These are phyloP conservation scores for Farysia itapuensis DNA, from an alignment of 1,284 basidiomycete species.

Conservation along the genomic window DNA sequence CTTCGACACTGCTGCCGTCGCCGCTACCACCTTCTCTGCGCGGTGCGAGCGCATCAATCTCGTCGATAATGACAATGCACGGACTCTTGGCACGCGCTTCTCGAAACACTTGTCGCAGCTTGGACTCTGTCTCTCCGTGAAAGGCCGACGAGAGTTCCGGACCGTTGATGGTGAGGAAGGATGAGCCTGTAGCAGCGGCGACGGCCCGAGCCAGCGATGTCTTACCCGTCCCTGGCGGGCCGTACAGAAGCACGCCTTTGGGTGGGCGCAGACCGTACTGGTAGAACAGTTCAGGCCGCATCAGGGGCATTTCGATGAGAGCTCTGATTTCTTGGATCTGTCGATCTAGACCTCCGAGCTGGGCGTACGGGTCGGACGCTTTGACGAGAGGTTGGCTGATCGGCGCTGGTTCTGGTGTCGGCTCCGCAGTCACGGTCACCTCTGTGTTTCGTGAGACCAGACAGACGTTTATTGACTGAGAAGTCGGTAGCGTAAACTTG, in stretches of 20 bases:
- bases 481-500: conserved; percentile 55
- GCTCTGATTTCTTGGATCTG: conserved; percentile 88
- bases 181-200: conserved; percentile 45
- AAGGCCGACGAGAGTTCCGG: conserved; percentile 92
- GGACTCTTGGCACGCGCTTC: conserved; percentile 80
- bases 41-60: conserved; percentile 93
- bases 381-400: background rate
- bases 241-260: conserved; percentile 56
- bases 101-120: conserved; percentile 82
- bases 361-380: conserved; percentile 63
- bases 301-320: conserved; percentile 91
- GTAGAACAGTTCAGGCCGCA: conserved; percentile 82
- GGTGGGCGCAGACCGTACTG: conserved; percentile 70
- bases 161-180: conserved; percentile 72
- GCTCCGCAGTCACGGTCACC: conserved; percentile 24
- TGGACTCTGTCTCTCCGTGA: conserved; percentile 93
- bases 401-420: background rate
- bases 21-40: conserved; percentile 82
- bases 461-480: conserved; percentile 9
- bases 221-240: conserved; percentile 60
- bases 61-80: conserved; percentile 85
- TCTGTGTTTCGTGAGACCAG: conserved; percentile 60
- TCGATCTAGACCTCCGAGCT: conserved; percentile 82
- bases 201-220: conserved; percentile 56
- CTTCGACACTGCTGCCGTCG: conserved; percentile 65